Conservation (phyloP, 2,329 filamentous ascomycete species). For the Diaporthe citri region DNA sequence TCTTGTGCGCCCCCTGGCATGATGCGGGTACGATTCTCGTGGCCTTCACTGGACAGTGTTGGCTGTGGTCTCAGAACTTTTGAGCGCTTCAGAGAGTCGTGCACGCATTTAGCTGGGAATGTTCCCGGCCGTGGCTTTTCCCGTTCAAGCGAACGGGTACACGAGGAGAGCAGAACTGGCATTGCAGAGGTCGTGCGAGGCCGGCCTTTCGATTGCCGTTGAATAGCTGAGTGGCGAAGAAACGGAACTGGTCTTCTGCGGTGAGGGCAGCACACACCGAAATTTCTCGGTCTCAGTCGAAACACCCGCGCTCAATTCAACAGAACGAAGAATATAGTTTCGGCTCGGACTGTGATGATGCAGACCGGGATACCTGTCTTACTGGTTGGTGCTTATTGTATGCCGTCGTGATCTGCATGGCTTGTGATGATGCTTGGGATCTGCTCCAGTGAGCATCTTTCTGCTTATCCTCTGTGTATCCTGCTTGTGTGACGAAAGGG, state of each 20-base stretch:
- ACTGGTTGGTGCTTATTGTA: background rate
- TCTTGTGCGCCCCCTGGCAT: background rate
- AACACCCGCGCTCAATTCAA: background rate
- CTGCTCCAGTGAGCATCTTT: background rate
- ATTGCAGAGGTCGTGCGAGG: background rate
- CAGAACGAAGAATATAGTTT: background rate
- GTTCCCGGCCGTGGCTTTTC: background rate
- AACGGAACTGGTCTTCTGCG: background rate
- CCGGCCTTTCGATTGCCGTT: no score
- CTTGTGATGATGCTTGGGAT: background rate
- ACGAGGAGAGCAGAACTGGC: background rate
- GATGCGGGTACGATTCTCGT: background rate
- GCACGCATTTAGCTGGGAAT: background rate
- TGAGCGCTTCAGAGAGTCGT: background rate
- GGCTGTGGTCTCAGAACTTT: background rate
- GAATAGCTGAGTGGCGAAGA: no score
- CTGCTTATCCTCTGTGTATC: conserved; percentile 8
- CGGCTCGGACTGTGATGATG: background rate
- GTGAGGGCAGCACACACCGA: background rate
- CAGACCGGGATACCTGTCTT: background rate
- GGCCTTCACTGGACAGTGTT: background rate
- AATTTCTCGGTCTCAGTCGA: background rate
- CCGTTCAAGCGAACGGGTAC: conserved; percentile 9
- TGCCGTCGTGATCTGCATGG: background rate
- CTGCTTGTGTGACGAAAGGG: background rate